Base-by-base conservation (phyloP, 2,329 filamentous ascomycete genomes). In the Fusarium tupiense region DNA sequence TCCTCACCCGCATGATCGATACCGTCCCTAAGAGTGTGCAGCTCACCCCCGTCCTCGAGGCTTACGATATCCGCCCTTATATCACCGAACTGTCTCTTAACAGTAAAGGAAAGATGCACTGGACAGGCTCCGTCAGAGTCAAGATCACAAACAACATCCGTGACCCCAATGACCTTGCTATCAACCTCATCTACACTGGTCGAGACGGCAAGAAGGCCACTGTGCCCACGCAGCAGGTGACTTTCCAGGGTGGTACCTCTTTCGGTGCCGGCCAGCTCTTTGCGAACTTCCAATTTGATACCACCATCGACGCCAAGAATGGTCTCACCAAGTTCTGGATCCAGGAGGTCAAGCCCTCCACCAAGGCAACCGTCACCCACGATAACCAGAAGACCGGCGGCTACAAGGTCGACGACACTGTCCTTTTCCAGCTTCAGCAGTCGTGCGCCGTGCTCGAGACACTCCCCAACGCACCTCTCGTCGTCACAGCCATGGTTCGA, bases 1-100 rank as follows among this genome's bases (percentile, higher is more conserved):
- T 82, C n/a, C 78, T 83, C 14, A 69, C 66, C 12, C 77, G 79
- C n/a, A 83, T 83, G 82, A 79, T 83, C 43, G 76, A 83, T 53
- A 82, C 81, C 1, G 81, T 83, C 0, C 81, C 82, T 2, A 61
- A 69, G 10, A 70, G 22, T 3, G 80, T 83, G 13, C 67, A 72
- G 11, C 76, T 83, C 7, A 78, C 73, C 20, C 78, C 80, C 2
- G 73, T 76, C 19, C 71, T 83, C 9, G 71, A 79, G 22, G 67
- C 77, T 0, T 76, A 80, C 20, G 78, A 80, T 6, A 63, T 83
- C 43, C 83, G 82, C 46, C 82, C 82, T 5, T 82, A 83, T 33
- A 75, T 82, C 22, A 63, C 38, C 2, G 71, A 72, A 9, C 2
- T 82, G 9, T 77, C 74, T 17, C 67, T 82, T 24, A 79, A 80